Evolutionary conservation across 2,329 filamentous ascomycete species (phyloP).

Genomic region (Bretziella fagacearum): DNA sequence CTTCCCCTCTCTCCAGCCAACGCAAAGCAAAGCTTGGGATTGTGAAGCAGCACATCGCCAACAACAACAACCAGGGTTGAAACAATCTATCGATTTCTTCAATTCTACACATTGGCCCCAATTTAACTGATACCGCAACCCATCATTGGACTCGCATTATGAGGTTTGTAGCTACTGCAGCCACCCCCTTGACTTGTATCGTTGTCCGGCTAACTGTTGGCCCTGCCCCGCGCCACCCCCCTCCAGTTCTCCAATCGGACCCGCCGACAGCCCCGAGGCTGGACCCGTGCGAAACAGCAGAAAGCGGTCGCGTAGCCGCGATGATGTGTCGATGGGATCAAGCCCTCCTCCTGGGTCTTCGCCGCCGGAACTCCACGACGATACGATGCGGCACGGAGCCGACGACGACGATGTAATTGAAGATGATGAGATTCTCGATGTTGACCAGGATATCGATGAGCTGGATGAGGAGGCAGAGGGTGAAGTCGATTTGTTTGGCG

Average conservation of each 20-base stretch:
- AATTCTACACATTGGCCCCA: too few species aligned
- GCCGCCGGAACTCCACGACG: constrained; percentile 41
- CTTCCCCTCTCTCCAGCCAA: constrained; percentile 29
- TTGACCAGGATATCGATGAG: constrained; percentile 51
- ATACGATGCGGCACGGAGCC: constrained; percentile 49
- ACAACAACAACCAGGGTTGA: too few species aligned
- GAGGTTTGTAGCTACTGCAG: too few species aligned
- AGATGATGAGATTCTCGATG: constrained; percentile 39
- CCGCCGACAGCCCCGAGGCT: constrained; percentile 17
- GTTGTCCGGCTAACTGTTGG: too few species aligned
- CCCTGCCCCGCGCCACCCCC: too few species aligned
- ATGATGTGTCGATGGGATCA: constrained; percentile 32
- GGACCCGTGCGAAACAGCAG: constrained; percentile 30
- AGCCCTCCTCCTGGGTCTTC: constrained; percentile 52
- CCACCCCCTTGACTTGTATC: too few species aligned
- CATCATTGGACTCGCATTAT: too few species aligned
- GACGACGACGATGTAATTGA: constrained; percentile 54
- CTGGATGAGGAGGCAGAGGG: constrained; percentile 71
- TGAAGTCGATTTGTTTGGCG: constrained; percentile 60
- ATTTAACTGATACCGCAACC: too few species aligned
- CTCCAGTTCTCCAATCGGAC: constrained; percentile 47
- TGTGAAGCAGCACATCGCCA: too few species aligned
- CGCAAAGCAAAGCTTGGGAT: too few species aligned
- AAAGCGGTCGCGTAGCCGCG: constrained; percentile 37
- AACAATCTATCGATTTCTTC: too few species aligned